Conservation (phyloP, 2,329 filamentous ascomycete genomes). For the Epicoccum nigrum region DNA sequence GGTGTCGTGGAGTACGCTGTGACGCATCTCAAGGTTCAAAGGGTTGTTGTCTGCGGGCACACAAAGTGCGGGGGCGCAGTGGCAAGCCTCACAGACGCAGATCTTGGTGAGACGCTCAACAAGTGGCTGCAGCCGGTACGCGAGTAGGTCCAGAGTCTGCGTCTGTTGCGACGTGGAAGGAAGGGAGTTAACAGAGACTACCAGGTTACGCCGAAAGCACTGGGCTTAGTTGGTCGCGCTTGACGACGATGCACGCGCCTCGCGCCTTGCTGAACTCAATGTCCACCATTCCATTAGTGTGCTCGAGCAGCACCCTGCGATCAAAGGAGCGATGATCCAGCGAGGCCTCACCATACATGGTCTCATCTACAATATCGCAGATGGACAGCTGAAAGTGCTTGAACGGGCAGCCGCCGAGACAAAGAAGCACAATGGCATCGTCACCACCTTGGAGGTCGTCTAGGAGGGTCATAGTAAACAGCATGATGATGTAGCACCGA, state of each 20-base stretch:
- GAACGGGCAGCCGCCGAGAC: constrained; percentile 35
- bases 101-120: constrained; percentile 63
- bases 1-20: constrained; percentile 83
- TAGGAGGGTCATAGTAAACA: background rate
- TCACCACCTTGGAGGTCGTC: background rate
- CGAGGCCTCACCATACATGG: constrained; percentile 77
- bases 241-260: constrained; percentile 55
- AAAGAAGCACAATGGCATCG: background rate
- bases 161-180: background rate
- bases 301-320: constrained; percentile 70
- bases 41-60: background rate
- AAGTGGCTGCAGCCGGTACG: constrained; percentile 66
- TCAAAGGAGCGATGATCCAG: constrained; percentile 73
- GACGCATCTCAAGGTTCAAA: constrained; percentile 63
- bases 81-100: constrained; percentile 61
- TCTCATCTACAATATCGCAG: constrained; percentile 72
- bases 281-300: constrained; percentile 71
- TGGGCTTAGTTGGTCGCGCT: constrained; percentile 57
- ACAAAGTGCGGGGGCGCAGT: constrained; percentile 52
- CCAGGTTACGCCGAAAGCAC: constrained; percentile 59
- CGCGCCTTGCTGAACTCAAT: constrained; percentile 77
- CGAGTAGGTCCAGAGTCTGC: constrained; percentile 33
- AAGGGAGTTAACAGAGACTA: background rate
- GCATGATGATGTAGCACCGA: too few species aligned
- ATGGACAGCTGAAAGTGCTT: constrained; percentile 61